These are phyloP conservation scores for Epichloe gansuensis DNA, from an alignment of 2,329 filamentous ascomycete genomes.

Conservation along the genomic window DNA sequence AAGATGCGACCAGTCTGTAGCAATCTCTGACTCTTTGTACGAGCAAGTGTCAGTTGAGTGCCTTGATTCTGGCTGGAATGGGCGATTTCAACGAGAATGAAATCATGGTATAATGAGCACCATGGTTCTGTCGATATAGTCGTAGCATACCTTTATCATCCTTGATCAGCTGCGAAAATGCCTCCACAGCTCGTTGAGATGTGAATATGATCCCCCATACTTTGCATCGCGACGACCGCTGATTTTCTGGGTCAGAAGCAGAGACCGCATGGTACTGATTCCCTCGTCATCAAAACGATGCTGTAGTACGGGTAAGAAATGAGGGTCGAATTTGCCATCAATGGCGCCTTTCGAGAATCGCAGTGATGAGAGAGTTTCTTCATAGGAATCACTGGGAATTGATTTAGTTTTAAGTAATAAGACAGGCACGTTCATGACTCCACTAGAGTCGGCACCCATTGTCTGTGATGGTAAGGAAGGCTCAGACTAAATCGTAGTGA, in stretches of 20 bases:
- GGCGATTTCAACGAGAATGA: neutral
- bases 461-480: neutral
- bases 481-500: neutral
- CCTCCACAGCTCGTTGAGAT: conserved; percentile 72
- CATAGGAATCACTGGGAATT: conserved; percentile 57
- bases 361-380: conserved; percentile 41
- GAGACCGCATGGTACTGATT: conserved; percentile 36
- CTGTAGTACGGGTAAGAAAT: conserved; percentile 66
- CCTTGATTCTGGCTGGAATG: neutral
- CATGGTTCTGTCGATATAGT: neutral
- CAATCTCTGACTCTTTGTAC: neutral
- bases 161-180: conserved; percentile 52
- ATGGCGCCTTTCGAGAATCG: conserved; percentile 3
- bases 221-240: conserved; percentile 21
- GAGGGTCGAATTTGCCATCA: conserved; percentile 42
- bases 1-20: conserved; percentile 31
- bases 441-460: neutral
- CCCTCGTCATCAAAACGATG: conserved; percentile 54
- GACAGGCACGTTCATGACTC: conserved; percentile 30
- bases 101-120: neutral
- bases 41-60: neutral
- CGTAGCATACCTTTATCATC: conserved; percentile 30
- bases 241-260: conserved; percentile 35
- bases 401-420: conserved; percentile 72
- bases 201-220: conserved; percentile 75